Evolutionary conservation across 2,329 filamentous ascomycete genomes (phyloP), one percentile per base, ranked within the genome.

Genomic region (Botrytis aclada): DNA sequence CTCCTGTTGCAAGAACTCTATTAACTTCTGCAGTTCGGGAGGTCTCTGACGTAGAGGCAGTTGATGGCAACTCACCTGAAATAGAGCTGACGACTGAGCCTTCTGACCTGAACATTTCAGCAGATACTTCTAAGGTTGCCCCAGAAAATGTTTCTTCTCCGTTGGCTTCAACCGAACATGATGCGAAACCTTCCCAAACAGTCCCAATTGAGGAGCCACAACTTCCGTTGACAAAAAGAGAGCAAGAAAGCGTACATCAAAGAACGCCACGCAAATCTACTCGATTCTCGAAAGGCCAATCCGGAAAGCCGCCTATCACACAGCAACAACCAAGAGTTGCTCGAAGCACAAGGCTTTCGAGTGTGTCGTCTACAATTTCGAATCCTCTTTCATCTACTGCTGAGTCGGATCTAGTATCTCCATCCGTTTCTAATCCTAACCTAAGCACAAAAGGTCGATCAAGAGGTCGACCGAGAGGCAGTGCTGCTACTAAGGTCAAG

Each of bases 221-320:
- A 41, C 47, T 69, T 43, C n/a, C 47, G 32, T 18, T n/a, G 8
- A 16, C 18, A 5, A 56, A 43, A 16, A 32, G n/a, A 25, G 25
- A 20, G 39, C 37, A 47, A 51, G 25, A 18, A 39, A 54, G 25
- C 45, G 14, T 54, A 20, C 9, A 32, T 29, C 45, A 29, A 39
- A 66, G 45, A 29, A 34, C 64, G 18, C 71, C 70, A 58, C 67
- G n/a, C 1, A 71, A 62, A 70, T 70, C 63, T 47, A 47, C 67
- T 43, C 63, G 70, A n/a, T 62, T 69, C 25, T 39, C 73, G 20
- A 74, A 71, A 58, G 34, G 9, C 37, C 43, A 60, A n/a, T 20
- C 8, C 7, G 63, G 25, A 63, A 34, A 47, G 16, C 22, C 54
- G 32, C 45, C 32, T 29, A 22, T 32, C 34, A 22, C 60, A 41